Base-by-base conservation (phyloP, 2,329 filamentous ascomycete species). In the Verticillium dahliae region DNA sequence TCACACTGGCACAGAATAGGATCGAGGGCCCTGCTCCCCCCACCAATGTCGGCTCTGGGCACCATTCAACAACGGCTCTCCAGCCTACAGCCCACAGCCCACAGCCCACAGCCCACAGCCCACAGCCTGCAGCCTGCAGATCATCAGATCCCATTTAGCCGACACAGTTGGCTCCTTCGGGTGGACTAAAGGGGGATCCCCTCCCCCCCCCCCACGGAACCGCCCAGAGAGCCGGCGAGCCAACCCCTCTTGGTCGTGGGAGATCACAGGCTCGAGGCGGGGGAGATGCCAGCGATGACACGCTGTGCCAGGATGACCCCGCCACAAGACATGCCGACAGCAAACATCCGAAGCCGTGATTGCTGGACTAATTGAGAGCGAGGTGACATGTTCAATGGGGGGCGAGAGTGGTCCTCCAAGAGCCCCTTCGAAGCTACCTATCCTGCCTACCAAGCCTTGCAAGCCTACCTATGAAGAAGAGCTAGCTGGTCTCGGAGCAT, bases 361-460 rank as follows among this genome's bases (percentile, higher is more conserved):
- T 59, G 58, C 45, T 45, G 58, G 58, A 59, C 41, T 54, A 54
- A 59, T 59, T 59, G 10, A 15, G 15, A 45, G 33, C 56, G 27
- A 31, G 38, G 56, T 18, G 9, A 31, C 14, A 27, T 31, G 37
- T 35, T 35, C 55, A 18, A 18, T 57, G 55, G 34, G 38, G 55
- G 27, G 27, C 27, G 27, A 31, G 27, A 4, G 27, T 31, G 27
- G 27, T 31, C 27, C 33, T 37, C 18, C 50, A 31, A 15, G 55
- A 38, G 55, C 45, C 18, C 27, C 27, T 27, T 6, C n/a, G 45
- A 52, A 18, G 45, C 18, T 11, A 22, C 18, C 18, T 22, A 22
- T 22, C 18, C 18, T 22, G 18, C 18, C 18, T 22, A 22, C 18
- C 18, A 22, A 22, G 18, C 18, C 18, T 22, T 22, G 18, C 18